Evolutionary conservation across 768 basidiomycete species (phyloP).

Genomic region (Mycena sanguinolenta): DNA sequence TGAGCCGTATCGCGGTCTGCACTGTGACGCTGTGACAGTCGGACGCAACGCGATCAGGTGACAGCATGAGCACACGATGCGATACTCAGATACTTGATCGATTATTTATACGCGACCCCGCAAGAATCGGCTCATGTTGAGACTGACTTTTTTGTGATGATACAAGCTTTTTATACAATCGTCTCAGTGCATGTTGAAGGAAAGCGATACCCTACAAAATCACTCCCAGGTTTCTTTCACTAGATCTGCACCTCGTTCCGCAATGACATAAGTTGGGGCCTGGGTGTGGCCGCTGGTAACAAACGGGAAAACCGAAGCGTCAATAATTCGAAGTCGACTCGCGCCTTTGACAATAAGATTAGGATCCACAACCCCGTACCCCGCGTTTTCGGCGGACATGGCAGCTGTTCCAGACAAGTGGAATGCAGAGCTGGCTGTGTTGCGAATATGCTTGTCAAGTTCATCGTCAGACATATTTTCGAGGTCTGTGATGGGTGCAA

Average conservation of each 20-base stretch:
- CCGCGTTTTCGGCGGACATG: slow-evolving; percentile 9
- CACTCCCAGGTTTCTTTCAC: slow-evolving; percentile 24
- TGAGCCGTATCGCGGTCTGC: too few species aligned
- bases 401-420: slow-evolving; percentile 2
- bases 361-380: slow-evolving; percentile 38
- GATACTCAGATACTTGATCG: too few species aligned
- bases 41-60: too few species aligned
- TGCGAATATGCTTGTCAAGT: neutral
- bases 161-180: too few species aligned
- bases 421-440: neutral
- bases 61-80: too few species aligned
- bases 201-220: neutral
- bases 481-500: neutral
- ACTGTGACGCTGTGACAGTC: too few species aligned
- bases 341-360: slow-evolving; percentile 51
- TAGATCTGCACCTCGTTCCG: slow-evolving; percentile 17
- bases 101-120: too few species aligned
- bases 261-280: neutral
- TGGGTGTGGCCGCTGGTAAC: neutral
- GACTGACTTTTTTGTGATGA: too few species aligned
- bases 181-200: too few species aligned
- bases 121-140: too few species aligned
- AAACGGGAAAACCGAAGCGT: slow-evolving; percentile 48
- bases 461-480: neutral
- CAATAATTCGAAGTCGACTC: slow-evolving; percentile 50